Evolutionary conservation across 1,139 yeast species (phyloP), one percentile per base, ranked within the genome.

Genomic region (Candida sojae): DNA sequence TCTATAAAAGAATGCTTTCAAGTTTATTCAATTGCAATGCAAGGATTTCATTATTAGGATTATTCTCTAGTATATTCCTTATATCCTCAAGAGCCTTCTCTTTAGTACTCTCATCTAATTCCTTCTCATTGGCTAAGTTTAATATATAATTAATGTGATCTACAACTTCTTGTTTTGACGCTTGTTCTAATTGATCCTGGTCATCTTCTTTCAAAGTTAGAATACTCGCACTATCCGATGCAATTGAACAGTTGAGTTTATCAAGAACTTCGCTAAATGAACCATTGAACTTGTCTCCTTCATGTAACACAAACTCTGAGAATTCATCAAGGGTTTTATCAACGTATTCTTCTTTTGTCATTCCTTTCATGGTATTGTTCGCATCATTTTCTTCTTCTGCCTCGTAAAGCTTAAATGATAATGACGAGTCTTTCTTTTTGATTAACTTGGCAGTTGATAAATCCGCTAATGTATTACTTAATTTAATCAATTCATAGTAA

Each of bases 401-500:
- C 7, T 43, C 47, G 7, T 38, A 52, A 28, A 53, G 46, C 26
- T 45, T 48, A 11, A 53, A 46, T 7, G 48, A 53, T 6, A 43
- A 29, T 7, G 10, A 28, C 5, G 40, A 8, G 5, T 23, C 28
- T 10, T 11, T 8, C 25, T 36, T 41, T 17, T 51, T 46, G 12
- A 30, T 43, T 5, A 47, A 44, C 13, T 44, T 53, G 0, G 70
- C 63, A 17, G 53, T 56, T n/a, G 71, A 58, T 11, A 71, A 53
- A 28, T 63, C 64, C 12, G 60, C 62, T 48, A 75, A 62, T 1
- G 75, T 69, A 40, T 73, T 67, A 48, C 71, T 73, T 46, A 75
- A 60, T 49, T 73, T 73, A 52, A 75, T 75, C 48, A 75, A 59
- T 47, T 75, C 80, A 50, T 72, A 71, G 61, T 75, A 75, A 54